Evolutionary conservation across 208 protist genomes (phyloP), one percentile per base, ranked within the genome.

Genomic region (Wallacemonas rigidus): DNA sequence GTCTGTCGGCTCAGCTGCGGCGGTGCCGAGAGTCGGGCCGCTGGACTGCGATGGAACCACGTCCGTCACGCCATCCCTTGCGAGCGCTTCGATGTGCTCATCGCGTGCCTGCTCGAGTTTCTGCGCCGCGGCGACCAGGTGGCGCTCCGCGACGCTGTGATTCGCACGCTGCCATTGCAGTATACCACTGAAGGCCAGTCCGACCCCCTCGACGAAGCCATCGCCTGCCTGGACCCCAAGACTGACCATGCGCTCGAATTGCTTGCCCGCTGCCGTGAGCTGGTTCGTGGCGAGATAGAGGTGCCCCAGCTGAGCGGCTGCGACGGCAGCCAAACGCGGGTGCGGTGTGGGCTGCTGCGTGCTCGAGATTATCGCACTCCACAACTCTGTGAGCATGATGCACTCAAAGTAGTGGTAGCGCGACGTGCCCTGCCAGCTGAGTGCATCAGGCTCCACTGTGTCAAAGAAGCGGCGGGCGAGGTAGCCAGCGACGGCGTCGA

Each of bases 281-380:
- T 96, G 90, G 64, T 94, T 86, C 15, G 86, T 91, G 41, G 90
- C 82, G 39, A 96, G 81, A 80, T 94, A 91, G 53, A 94, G 83
- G 77, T 95, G 87, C 17, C 91, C 91, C 39, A 97, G 84, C 71
- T 94, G 88, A 41, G 82, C 71, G 11, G 81, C 82, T 7, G 79
- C 88, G 15, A 97, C 62, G 26, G 82, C 83, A 53, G 71, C 80
- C 54, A 95, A 77, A 39, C 85, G 75, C 54, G 80, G 70, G 74
- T 95, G 90, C n/a, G 79, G 74, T 41, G 92, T 68, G 39, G 74
- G 67, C 77, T 91, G 86, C 15, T 92, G 69, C 40, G 74, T 72
- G 65, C 76, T 77, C 14, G 81, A 74, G 11, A 91, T 38, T 55
- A 97, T 77, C 57, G 95, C 86, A 36, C 64, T 80, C 89, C 90